Evolutionary conservation across 192 early-diverging fungal genomes (phyloP).

Genomic region (Irineochytrium annulatum): DNA sequence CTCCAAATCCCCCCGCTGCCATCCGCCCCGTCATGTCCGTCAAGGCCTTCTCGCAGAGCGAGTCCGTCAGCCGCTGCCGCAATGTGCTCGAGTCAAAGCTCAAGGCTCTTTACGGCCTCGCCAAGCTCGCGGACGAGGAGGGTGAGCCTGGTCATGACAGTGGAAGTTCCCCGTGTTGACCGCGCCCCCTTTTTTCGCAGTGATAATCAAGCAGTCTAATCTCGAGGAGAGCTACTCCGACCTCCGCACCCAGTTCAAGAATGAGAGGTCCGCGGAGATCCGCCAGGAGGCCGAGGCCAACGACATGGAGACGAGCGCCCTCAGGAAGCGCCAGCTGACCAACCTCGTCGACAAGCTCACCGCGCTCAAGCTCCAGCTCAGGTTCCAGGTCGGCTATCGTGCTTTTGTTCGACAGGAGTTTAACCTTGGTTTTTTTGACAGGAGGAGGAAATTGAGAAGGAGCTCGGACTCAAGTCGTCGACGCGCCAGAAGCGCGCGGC

Average conservation of each 20-base stretch:
- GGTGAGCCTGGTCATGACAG: background rate
- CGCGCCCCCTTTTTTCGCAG: slow-evolving; percentile 4
- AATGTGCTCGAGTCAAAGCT: slow-evolving; percentile 21
- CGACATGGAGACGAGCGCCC: slow-evolving; percentile 9
- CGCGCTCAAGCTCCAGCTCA: slow-evolving; percentile 11
- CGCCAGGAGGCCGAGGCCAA: slow-evolving; percentile 17
- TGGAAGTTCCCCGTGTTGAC: background rate
- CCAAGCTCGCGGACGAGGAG: slow-evolving; percentile 22
- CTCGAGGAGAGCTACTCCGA: slow-evolving; percentile 24
- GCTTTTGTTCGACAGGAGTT: no score
- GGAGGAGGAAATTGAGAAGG: slow-evolving; percentile 21
- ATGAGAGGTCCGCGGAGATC: slow-evolving; percentile 8
- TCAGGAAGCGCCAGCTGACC: slow-evolving; percentile 20
- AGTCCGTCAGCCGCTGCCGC: slow-evolving; percentile 9
- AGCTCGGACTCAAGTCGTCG: slow-evolving; percentile 13
- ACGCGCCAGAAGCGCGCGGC: slow-evolving; percentile 24
- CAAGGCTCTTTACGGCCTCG: slow-evolving; percentile 16
- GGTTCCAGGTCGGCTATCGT: no score
- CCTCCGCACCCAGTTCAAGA: slow-evolving; percentile 7
- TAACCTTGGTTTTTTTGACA: no score
- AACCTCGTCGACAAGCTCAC: slow-evolving; percentile 20
- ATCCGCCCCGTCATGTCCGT: no score
- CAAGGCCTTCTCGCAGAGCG: slow-evolving; percentile 14
- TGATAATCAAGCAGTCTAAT: slow-evolving; percentile 19
- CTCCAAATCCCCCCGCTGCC: no score